Conservation (phyloP, 176 grass and related monocot species). For the Tillandsia fasciculata region DNA sequence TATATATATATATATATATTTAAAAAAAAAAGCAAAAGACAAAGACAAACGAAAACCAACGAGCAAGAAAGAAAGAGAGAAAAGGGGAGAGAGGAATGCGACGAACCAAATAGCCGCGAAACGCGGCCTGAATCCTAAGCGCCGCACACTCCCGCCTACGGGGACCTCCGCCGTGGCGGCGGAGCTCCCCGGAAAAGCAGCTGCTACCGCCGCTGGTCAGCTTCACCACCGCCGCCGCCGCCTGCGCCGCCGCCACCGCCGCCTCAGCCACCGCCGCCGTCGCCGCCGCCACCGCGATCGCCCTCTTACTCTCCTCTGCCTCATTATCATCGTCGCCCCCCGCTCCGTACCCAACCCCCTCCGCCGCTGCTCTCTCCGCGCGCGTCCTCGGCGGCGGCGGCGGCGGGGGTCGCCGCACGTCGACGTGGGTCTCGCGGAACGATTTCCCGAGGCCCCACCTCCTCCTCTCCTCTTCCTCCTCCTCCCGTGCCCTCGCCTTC, state of each 20-base stretch:
- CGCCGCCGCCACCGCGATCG: slow-evolving; percentile 77
- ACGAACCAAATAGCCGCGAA: slow-evolving; percentile 85
- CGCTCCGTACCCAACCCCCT: too few relatives aligned
- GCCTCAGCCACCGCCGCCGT: slow-evolving; percentile 80
- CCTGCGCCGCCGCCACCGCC: slow-evolving; percentile 72
- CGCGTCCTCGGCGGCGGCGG: slow-evolving; percentile 15
- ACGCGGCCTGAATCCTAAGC: slow-evolving; percentile 69
- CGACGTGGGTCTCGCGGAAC: slow-evolving; percentile 44
- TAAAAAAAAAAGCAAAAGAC: too few relatives aligned
- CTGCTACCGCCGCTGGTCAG: slow-evolving; percentile 59
- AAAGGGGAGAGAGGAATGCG: slow-evolving; percentile 2
- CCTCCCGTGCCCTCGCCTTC: too few relatives aligned
- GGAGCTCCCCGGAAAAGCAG: slow-evolving; percentile 15
- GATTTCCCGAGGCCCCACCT: slow-evolving; percentile 60
- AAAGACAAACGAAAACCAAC: too few relatives aligned
- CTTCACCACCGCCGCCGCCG: slow-evolving; percentile 64
- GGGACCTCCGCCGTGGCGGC: too few relatives aligned
- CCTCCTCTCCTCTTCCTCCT: slow-evolving; percentile 31
- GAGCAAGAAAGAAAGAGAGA: background rate
- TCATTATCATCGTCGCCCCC: background rate
- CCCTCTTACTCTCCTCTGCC: slow-evolving; percentile 80
- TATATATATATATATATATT: too few relatives aligned
- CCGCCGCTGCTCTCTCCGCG: slow-evolving; percentile 7
- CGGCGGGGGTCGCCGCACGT: slow-evolving; percentile 11
- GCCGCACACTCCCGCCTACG: slow-evolving; percentile 50